phyloP scores from a whole-genome alignment of 352 stramenopile species.

The Phytophthora chlamydospora region DNA sequence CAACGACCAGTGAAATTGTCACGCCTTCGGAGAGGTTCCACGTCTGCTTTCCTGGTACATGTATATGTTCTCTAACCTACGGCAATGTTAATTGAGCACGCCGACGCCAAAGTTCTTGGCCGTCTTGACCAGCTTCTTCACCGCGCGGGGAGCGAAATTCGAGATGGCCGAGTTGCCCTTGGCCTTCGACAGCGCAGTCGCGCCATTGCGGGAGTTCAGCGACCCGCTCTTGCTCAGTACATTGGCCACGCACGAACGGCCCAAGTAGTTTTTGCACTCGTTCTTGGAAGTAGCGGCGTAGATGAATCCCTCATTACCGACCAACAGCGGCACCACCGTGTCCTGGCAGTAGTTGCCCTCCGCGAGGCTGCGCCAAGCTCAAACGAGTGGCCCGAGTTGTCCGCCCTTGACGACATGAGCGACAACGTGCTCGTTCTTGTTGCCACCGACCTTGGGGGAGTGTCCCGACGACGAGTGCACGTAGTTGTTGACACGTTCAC shows the following conservation, averaged over 20 bases:
- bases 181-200: constrained; percentile 2
- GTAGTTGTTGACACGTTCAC: no score
- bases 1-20: no score
- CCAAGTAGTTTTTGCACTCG: constrained; percentile 14
- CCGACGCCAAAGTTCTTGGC: constrained; percentile 23
- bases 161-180: constrained; percentile 10
- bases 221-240: constrained; percentile 19
- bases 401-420: no score
- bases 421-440: no score
- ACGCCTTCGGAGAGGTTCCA: no score
- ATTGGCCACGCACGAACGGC: constrained; percentile 23
- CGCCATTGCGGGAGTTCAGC: constrained; percentile 4
- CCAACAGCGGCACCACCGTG: constrained; percentile 15
- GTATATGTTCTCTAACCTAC: background rate
- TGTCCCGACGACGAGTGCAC: no score
- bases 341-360: constrained; percentile 49
- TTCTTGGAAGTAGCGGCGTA: background rate
- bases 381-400: no score
- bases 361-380: constrained; percentile 2
- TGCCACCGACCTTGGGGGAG: no score
- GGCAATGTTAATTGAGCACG: constrained; percentile 10
- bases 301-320: no score
- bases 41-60: background rate
- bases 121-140: constrained; percentile 15
- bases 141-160: constrained; percentile 6